phyloP scores from a whole-genome alignment of 2,329 filamentous ascomycete species.

The Metarhizium anisopliae region DNA sequence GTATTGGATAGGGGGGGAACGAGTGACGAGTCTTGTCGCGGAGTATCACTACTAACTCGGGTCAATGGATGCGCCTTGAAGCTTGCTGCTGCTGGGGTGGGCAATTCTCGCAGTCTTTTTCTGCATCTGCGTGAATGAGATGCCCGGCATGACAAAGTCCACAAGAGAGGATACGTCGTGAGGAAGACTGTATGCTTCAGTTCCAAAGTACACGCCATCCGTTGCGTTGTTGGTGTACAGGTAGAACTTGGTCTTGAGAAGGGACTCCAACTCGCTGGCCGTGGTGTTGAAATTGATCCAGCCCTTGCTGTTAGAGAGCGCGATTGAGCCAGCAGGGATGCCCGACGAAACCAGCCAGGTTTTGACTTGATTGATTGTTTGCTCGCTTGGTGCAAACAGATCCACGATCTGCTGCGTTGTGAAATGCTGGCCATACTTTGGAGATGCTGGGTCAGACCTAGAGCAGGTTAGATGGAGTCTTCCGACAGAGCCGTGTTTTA shows the following conservation, averaged over 20 bases:
- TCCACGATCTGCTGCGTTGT: slow-evolving; percentile 31
- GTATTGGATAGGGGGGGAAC: too few species aligned
- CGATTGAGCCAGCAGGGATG: slow-evolving; percentile 36
- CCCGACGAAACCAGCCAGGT: slow-evolving; percentile 45
- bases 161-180: slow-evolving; percentile 26
- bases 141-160: slow-evolving; percentile 32
- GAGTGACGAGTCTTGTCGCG: too few species aligned
- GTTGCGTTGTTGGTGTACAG: slow-evolving; percentile 32
- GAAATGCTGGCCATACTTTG: slow-evolving; percentile 39
- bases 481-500: not conserved
- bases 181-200: slow-evolving; percentile 32
- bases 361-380: slow-evolving; percentile 40
- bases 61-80: not conserved
- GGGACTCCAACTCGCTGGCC: slow-evolving; percentile 40
- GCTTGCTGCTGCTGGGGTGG: not conserved
- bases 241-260: slow-evolving; percentile 45
- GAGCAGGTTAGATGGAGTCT: slow-evolving; percentile 12
- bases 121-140: slow-evolving; percentile 9
- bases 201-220: slow-evolving; percentile 27
- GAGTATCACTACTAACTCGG: too few species aligned
- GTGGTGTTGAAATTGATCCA: slow-evolving; percentile 48
- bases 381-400: slow-evolving; percentile 31
- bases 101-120: not conserved
- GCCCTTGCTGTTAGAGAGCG: slow-evolving; percentile 39
- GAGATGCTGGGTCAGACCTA: slow-evolving; percentile 27